Evolutionary conservation across 192 early-diverging fungal genomes (phyloP).

Genomic region (Umbelopsis sp.): DNA sequence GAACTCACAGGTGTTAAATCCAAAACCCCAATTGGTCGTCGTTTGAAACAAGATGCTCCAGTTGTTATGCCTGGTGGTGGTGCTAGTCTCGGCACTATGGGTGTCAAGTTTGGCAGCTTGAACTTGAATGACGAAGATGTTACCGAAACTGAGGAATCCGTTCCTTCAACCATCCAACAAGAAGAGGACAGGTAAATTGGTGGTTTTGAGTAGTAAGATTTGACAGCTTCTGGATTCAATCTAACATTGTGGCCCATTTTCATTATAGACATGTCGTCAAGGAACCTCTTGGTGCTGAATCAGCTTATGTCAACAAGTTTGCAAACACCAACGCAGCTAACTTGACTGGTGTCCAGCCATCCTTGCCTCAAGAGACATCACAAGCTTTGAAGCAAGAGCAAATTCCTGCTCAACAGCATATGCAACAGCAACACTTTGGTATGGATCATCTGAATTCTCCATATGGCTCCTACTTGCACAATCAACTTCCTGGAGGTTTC

Average conservation of each 20-base stretch:
- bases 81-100: slow-evolving; percentile 63
- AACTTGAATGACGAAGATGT: slow-evolving; percentile 56
- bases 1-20: slow-evolving; percentile 44
- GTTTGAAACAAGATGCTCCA: slow-evolving; percentile 85
- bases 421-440: slow-evolving; percentile 38
- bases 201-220: too few relatives aligned
- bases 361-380: slow-evolving; percentile 16
- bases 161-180: neutral
- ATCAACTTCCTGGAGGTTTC: slow-evolving; percentile 45
- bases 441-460: slow-evolving; percentile 52
- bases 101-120: slow-evolving; percentile 82
- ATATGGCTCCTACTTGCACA: slow-evolving; percentile 54
- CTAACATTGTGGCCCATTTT: neutral
- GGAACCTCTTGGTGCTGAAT: neutral
- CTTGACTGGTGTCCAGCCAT: slow-evolving; percentile 22
- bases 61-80: slow-evolving; percentile 82
- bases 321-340: slow-evolving; percentile 22
- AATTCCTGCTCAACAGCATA: neutral
- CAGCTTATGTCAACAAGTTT: slow-evolving; percentile 28
- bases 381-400: slow-evolving; percentile 23
- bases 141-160: slow-evolving; percentile 26
- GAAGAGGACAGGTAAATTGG: neutral
- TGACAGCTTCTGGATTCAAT: too few relatives aligned
- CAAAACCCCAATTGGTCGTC: slow-evolving; percentile 53
- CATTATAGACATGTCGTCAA: neutral